These are phyloP conservation scores for Colletotrichum eremochloae DNA, from an alignment of 2,329 filamentous ascomycete genomes.

Conservation along the genomic window DNA sequence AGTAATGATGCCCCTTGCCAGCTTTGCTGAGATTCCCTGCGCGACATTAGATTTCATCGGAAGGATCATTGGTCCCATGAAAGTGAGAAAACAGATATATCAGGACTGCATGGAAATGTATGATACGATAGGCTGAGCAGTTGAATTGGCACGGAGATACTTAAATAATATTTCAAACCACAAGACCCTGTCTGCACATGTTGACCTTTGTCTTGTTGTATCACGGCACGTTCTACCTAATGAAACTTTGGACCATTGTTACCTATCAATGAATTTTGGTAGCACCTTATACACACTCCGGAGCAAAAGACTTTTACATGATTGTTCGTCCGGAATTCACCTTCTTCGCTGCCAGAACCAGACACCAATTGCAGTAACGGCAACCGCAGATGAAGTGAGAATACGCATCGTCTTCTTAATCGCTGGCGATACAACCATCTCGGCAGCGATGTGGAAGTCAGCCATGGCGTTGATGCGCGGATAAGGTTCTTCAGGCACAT, in stretches of 20 bases:
- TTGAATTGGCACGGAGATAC: neutral
- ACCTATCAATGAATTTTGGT: too few relatives aligned
- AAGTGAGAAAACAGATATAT: neutral
- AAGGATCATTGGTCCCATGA: neutral
- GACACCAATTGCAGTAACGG: constrained; percentile 11
- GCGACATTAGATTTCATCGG: neutral
- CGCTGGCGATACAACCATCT: constrained; percentile 35
- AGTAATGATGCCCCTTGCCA: neutral
- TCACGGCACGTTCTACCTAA: too few relatives aligned
- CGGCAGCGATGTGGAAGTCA: constrained; percentile 37
- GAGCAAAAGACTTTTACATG: fast-evolving
- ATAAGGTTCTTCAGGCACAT: constrained; percentile 49
- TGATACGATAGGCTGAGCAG: neutral
- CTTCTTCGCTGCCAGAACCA: constrained; percentile 37
- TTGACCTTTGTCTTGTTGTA: neutral
- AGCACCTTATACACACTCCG: neutral
- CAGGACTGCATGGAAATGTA: neutral
- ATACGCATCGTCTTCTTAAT: constrained; percentile 34
- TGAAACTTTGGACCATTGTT: neutral
- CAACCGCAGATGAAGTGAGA: constrained; percentile 18
- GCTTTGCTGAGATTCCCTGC: neutral
- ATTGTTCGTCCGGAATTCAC: neutral
- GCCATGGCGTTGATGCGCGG: constrained; percentile 44
- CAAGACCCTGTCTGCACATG: neutral
- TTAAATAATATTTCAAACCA: neutral